Base-by-base conservation (phyloP, 106 monocot genomes). In the Agapanthus africanus region DNA sequence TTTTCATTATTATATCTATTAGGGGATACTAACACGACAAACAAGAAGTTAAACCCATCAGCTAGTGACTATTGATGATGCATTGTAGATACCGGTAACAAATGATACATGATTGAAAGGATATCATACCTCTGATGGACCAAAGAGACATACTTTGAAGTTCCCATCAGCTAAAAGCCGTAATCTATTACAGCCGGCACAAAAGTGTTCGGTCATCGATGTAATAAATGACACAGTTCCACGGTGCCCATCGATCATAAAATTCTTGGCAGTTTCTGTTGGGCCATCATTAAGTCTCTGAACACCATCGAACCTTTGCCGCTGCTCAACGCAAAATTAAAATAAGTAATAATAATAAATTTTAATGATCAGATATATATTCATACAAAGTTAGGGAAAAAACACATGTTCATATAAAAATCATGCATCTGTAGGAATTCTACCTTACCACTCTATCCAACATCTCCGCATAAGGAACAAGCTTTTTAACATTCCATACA, bases 371-470 rank as follows among this genome's bases (percentile, higher is more conserved):
- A 69, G 15, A 67, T 44, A 35, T 25, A n/a, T n/a, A 47, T 13
- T 40, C 42, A 73, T 54, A 40, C 42, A 62, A 27, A 40, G n/a
- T n/a, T n/a, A n/a, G n/a, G n/a, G n/a, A n/a, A n/a, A 15, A 61
- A 6, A 61, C 35, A 60, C 6, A 11, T n/a, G 16, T 1, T 49
- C 25, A 19, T 28, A 25, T 57, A 75, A 39, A 35, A 22, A 39
- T 40, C n/a, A 7, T 8, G 27, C 39, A 75, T 75, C 65, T 67
- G 66, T 31, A 60, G 26, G 75, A 80, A 57, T 74, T 79, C 75
- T 84, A 92, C 87, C 87, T 92, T 90, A 99, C 97, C 99, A 99
- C 92, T 87, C 66, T 93, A 87, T 99, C 99, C 79, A 99, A 30
- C 82, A 99, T 93, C 81, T 99, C 99, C 28, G 77, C 87, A 85